Conservation (phyloP, 345 rosid species). For the Rhodomyrtus tomentosa region DNA sequence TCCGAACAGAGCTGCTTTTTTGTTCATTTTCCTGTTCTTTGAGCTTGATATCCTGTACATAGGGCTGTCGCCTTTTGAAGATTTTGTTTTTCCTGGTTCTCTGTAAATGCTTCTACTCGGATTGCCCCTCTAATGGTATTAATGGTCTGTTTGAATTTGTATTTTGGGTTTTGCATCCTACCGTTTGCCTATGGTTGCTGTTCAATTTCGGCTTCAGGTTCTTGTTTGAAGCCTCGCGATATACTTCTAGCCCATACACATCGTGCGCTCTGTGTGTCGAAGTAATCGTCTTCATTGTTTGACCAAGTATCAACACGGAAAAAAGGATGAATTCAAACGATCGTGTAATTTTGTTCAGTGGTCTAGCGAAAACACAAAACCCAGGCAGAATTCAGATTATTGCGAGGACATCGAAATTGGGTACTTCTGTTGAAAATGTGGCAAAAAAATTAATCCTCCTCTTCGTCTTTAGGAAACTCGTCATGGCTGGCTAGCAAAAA, state of each 20-base stretch:
- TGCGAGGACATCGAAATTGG: background rate
- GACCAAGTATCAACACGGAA: background rate
- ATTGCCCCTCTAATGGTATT: background rate
- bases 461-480: background rate
- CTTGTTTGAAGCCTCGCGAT: background rate
- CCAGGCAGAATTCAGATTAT: background rate
- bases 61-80: background rate
- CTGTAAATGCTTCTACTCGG: background rate
- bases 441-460: background rate
- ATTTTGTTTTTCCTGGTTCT: background rate
- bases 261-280: background rate
- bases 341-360: background rate
- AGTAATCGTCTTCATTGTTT: background rate
- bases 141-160: background rate
- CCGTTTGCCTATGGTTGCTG: background rate
- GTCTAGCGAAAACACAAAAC: background rate
- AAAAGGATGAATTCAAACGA: background rate
- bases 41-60: background rate
- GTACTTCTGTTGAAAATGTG: background rate
- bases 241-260: background rate
- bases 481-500: background rate
- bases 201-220: background rate
- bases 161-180: background rate
- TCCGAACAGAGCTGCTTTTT: background rate
- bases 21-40: background rate